Conservation (phyloP, 2,329 filamentous ascomycete species). For the Teratosphaeria viscida region DNA sequence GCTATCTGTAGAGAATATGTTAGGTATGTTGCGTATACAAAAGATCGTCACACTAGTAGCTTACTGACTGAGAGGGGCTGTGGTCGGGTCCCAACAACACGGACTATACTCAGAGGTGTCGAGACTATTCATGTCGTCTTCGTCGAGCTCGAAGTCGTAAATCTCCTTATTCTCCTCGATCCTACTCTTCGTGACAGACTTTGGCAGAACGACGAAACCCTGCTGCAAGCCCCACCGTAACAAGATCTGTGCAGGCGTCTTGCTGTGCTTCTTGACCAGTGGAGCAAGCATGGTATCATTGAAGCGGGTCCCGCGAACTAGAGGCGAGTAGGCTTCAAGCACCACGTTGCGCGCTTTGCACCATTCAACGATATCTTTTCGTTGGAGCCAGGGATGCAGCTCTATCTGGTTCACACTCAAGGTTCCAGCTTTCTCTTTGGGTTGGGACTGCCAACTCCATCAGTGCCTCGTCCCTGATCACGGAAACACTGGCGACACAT, state of each 20-base stretch:
- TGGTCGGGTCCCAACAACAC: conserved; percentile 39
- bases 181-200: conserved; percentile 46
- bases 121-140: conserved; percentile 48
- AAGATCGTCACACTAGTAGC: not conserved
- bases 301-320: conserved; percentile 36
- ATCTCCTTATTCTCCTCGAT: conserved; percentile 52
- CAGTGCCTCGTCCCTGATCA: not conserved
- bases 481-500: not conserved
- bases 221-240: conserved; percentile 53
- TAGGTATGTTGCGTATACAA: not conserved
- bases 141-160: conserved; percentile 49
- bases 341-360: conserved; percentile 45
- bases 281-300: conserved; percentile 43
- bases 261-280: conserved; percentile 46
- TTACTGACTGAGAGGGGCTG: conserved; percentile 15
- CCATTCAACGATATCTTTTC: conserved; percentile 73
- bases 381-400: conserved; percentile 76
- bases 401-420: conserved; percentile 75
- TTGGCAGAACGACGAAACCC: conserved; percentile 51
- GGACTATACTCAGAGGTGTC: conserved; percentile 46
- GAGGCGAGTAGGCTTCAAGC: conserved; percentile 36
- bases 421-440: not conserved
- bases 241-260: conserved; percentile 48
- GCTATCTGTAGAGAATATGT: not conserved
- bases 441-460: not conserved